Percentiles rank a stretch among this genome's conserved stretches.
Conservation (phyloP, 805 yeast genomes). For the Candida stauntonica region DNA sequence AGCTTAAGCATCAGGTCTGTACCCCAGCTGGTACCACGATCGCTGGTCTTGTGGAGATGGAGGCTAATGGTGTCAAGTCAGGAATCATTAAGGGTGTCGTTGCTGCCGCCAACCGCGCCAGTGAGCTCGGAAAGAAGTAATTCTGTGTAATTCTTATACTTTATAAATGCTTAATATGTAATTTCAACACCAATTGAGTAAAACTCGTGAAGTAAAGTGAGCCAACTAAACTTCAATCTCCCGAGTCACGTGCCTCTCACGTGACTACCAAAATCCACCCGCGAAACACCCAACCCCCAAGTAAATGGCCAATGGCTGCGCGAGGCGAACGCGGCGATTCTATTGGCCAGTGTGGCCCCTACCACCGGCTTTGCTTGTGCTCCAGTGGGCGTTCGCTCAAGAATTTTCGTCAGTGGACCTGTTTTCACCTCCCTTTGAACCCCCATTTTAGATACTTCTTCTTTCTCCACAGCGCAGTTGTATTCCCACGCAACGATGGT, state of each 20-base stretch:
- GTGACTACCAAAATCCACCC: background rate
- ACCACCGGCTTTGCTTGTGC: slow-evolving; percentile 1
- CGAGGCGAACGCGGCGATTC: slow-evolving; percentile 5
- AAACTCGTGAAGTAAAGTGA: background rate
- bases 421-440: slow-evolving; percentile 1
- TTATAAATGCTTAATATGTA: no score
- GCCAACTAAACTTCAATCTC: background rate
- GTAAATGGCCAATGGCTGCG: slow-evolving; percentile 4
- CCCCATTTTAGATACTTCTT: background rate
- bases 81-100: slow-evolving; percentile 86
- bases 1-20: slow-evolving; percentile 79
- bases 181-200: no score
- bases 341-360: slow-evolving; percentile 14
- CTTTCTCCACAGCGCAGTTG: slow-evolving; percentile 1
- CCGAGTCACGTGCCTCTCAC: background rate
- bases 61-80: slow-evolving; percentile 83
- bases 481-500: slow-evolving; percentile 31
- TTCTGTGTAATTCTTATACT: no score
- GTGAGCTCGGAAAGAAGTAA: slow-evolving; percentile 48
- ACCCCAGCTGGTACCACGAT: slow-evolving; percentile 99
- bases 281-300: background rate
- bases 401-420: slow-evolving; percentile 12
- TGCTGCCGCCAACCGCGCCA: slow-evolving; percentile 84
- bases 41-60: slow-evolving; percentile 90
- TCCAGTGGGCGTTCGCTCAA: slow-evolving; percentile 6